Percentiles rank a stretch among this genome's conserved stretches.
Conservation (phyloP, 139 green algal species). For the Micractinium conductrix region DNA sequence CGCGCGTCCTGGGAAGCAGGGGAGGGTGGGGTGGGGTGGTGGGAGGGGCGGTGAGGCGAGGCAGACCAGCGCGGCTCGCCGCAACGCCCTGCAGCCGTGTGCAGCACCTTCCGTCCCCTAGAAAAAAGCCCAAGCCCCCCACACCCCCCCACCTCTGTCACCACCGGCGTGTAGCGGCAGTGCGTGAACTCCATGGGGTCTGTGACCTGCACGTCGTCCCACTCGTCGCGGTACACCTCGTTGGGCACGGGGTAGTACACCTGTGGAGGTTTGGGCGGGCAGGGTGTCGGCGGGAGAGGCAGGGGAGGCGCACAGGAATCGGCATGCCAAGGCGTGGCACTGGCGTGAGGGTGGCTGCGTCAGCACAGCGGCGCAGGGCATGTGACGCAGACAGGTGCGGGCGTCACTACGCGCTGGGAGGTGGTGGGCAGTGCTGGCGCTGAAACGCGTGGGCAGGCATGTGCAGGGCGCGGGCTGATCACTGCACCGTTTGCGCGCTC, state of each 20-base stretch:
- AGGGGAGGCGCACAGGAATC: too few species aligned
- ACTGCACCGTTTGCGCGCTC: too few species aligned
- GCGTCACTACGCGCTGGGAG: too few species aligned
- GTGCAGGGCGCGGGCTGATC: too few species aligned
- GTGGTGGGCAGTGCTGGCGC: too few species aligned
- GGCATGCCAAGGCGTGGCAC: too few species aligned
- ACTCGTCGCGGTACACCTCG: conserved; percentile 52
- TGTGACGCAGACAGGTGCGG: too few species aligned
- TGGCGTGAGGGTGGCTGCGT: too few species aligned
- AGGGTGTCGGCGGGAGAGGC: neutral
- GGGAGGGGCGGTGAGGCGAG: neutral
- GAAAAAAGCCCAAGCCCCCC: neutral
- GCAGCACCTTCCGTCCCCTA: neutral
- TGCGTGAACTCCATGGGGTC: conserved; percentile 56
- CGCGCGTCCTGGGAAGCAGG: conserved; percentile 34
- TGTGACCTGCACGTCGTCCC: conserved; percentile 47
- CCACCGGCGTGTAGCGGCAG: conserved; percentile 51
- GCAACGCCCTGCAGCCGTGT: neutral
- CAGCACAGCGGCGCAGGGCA: too few species aligned
- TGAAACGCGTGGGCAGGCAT: too few species aligned
- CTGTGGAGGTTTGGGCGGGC: neutral
- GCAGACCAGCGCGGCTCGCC: neutral
- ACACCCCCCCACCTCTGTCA: conserved; percentile 39
- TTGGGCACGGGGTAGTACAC: conserved; percentile 53
- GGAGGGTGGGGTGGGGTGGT: neutral